These are phyloP conservation scores for Nakaseomyces uthaithaninus DNA, from an alignment of 1,139 yeast genomes.

Conservation along the genomic window DNA sequence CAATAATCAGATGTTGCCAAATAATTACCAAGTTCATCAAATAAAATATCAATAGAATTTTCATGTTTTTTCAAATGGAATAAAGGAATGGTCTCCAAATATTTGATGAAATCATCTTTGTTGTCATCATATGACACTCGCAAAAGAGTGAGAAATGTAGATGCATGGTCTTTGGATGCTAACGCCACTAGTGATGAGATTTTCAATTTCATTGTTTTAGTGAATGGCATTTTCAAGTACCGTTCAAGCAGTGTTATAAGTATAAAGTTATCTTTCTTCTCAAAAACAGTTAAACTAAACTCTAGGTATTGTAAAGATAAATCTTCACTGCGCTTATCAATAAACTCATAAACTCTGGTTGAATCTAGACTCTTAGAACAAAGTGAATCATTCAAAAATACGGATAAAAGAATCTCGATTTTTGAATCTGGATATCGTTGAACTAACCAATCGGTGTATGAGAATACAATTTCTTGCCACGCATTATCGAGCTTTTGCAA, in stretches of 20 bases:
- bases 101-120: constrained; percentile 26
- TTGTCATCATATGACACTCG: constrained; percentile 28
- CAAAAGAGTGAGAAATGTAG: constrained; percentile 30
- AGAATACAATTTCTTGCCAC: constrained; percentile 47
- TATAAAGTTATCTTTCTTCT: constrained; percentile 39
- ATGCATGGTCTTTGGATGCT: constrained; percentile 40
- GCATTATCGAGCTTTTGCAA: constrained; percentile 51
- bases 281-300: constrained; percentile 40
- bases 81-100: constrained; percentile 51
- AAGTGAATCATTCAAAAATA: constrained; percentile 62
- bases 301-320: constrained; percentile 55
- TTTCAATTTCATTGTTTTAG: constrained; percentile 32
- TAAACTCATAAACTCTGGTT: constrained; percentile 43
- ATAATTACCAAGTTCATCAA: constrained; percentile 51
- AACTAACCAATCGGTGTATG: constrained; percentile 50
- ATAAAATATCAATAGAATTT: constrained; percentile 56
- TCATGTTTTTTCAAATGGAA: constrained; percentile 55
- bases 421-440: constrained; percentile 34
- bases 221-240: constrained; percentile 37
- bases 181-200: constrained; percentile 36
- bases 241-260: constrained; percentile 50
- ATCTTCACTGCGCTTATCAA: constrained; percentile 26
- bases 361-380: constrained; percentile 56
- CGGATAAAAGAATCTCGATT: constrained; percentile 36
- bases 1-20: constrained; percentile 56